Conservation (phyloP, 2,329 filamentous ascomycete genomes). For the Trichoderma atroviride region DNA sequence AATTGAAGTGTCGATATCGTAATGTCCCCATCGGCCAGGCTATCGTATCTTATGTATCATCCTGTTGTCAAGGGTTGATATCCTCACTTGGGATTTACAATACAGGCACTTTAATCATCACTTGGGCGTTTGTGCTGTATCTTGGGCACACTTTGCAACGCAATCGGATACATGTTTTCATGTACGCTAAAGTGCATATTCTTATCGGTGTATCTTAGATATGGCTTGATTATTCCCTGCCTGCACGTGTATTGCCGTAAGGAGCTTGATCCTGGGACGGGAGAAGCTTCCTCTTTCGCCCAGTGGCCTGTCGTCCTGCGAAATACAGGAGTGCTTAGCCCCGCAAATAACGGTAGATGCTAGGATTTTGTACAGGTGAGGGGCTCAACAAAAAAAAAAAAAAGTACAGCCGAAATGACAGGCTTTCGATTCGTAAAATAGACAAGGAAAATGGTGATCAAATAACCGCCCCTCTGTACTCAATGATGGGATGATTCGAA, state of each 20-base stretch:
- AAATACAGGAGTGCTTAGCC: conserved; percentile 8
- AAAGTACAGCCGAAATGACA: conserved; percentile 13
- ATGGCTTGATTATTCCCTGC: neutral
- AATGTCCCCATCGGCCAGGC: neutral
- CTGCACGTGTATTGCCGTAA: neutral
- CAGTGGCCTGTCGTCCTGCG: neutral
- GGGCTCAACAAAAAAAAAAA: conserved; percentile 24
- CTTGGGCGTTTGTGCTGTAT: neutral
- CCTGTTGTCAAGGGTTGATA: neutral
- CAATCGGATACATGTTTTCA: no score
- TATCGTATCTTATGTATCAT: neutral
- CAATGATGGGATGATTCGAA: neutral
- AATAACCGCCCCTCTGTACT: neutral
- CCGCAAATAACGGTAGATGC: conserved; percentile 11
- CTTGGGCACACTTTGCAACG: no score
- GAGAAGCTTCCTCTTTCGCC: neutral
- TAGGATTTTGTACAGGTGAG: conserved; percentile 11
- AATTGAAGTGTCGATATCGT: neutral
- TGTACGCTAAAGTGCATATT: neutral
- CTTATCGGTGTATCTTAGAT: neutral
- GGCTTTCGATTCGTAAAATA: neutral
- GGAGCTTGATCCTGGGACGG: neutral
- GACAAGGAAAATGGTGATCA: neutral
- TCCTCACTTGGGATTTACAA: no score
- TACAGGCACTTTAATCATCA: neutral